Conservation (phyloP, 495 filamentous ascomycete species). For the Neohortaea acidophila region DNA sequence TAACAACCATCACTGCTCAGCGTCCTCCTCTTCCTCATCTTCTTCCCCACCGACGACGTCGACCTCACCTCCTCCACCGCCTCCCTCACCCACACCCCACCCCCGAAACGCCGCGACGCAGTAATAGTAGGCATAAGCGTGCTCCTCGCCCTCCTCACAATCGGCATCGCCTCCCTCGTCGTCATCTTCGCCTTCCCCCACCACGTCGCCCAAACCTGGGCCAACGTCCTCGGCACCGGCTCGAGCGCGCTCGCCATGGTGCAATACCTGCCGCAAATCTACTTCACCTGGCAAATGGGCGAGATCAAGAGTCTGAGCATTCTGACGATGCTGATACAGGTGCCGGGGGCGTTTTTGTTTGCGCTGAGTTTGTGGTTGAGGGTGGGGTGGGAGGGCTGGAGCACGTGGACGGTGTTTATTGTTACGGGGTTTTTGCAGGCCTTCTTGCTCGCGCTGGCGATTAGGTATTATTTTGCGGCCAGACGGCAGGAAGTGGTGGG, state of each 20-base stretch:
- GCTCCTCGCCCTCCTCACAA: conserved; percentile 51
- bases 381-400: conserved; percentile 75
- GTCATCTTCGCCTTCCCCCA: conserved; percentile 40
- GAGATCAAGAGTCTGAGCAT: conserved; percentile 81
- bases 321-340: conserved; percentile 97
- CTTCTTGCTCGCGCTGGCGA: conserved; percentile 59
- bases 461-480: conserved; percentile 52
- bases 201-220: conserved; percentile 51
- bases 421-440: conserved; percentile 80
- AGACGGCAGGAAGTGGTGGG: conserved; percentile 2
- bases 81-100: conserved; percentile 24
- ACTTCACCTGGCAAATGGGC: conserved; percentile 68
- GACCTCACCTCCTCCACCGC: conserved; percentile 20
- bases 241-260: conserved; percentile 64
- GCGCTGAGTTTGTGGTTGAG: conserved; percentile 69
- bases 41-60: conserved; percentile 25
- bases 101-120: conserved; percentile 60
- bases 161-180: conserved; percentile 49
- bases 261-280: conserved; percentile 92
- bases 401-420: conserved; percentile 79
- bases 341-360: conserved; percentile 79
- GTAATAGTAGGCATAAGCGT: conserved; percentile 52
- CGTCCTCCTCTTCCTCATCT: conserved; percentile 31
- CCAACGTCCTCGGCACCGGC: conserved; percentile 66
- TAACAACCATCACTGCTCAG: conserved; percentile 9